Base-by-base conservation (phyloP, 1,284 basidiomycete genomes). In the Agroathelia rolfsii region DNA sequence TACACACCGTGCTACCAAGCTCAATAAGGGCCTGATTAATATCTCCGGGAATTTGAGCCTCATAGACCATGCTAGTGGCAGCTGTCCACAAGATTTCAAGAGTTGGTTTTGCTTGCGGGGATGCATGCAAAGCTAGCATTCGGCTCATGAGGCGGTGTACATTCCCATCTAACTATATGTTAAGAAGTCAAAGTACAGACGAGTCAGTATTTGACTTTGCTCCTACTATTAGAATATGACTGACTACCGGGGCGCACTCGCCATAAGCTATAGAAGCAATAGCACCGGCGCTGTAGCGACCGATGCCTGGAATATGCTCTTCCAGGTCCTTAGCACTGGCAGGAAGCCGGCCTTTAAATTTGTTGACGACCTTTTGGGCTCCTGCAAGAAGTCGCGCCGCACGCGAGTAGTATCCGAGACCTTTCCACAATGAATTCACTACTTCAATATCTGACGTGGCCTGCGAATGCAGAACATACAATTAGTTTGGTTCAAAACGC, bases 251-350 rank as follows among this genome's bases (percentile, higher is more conserved):
- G 7, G 74, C 82, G 38, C 71, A 69, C 41, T 88, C 72, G 21
- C 82, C 84, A 47, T 90, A 93, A 2, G 88, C 88, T 52, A 95
- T 95, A 1, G 84, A 88, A 42, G 76, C 77, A 38, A 95, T 89
- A 6, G 90, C 90, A 13, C 89, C 87, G 16, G 80, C 77, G 32
- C 88, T 95, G 53, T 96, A 96, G 22, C 87, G 66, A 21, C 92
- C 92, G 22, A 96, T 82, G 2, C 93, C 92, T 18, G 89, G 85
- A 26, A 96, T 82, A 37, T 81, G 69, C 33, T 76, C 72, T 56
- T 94, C 79, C 66, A 98, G 74, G 11, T 79, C 76, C 41, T 72
- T 72, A 0, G 86, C 82, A 41, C 82, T 82, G 32, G 73, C 64
- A 0, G 94, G 94, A 6, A 98, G 67, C 32, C 67, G 62, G 17